Conservation (phyloP, 306 rosid species). For the Vachellia collinsii region DNA sequence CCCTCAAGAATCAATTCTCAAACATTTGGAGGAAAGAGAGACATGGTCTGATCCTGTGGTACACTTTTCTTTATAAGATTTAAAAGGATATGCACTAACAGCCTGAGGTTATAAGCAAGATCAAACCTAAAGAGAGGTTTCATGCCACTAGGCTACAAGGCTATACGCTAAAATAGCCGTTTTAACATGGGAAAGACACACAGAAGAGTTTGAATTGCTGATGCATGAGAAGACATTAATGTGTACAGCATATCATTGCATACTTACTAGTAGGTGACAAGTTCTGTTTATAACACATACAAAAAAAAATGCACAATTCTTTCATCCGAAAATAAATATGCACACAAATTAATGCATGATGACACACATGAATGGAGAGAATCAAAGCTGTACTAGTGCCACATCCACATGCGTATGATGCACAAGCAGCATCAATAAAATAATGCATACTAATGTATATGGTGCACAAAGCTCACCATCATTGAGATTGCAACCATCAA, state of each 20-base stretch:
- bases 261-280: not conserved
- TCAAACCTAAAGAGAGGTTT: too few relatives aligned
- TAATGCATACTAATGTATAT: not conserved
- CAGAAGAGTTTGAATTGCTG: constrained; percentile 10
- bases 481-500: not conserved
- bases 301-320: not conserved
- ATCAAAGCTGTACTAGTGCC: not conserved
- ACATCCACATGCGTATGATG: not conserved
- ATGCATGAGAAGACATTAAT: constrained; percentile 9
- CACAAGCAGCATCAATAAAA: not conserved
- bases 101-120: too few relatives aligned
- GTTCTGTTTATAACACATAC: not conserved
- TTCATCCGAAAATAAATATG: not conserved
- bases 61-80: not conserved
- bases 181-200: not conserved
- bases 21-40: not conserved
- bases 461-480: constrained; percentile 8
- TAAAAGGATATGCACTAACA: too few relatives aligned
- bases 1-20: not conserved
- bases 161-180: not conserved
- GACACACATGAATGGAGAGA: not conserved
- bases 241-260: constrained; percentile 2
- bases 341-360: not conserved
- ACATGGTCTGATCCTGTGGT: not conserved
- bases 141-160: too few relatives aligned